Evolutionary conservation across 176 grass and related monocot species (phyloP), one percentile per base, ranked within the genome.

Genomic region (Bolboschoenus planiculmis): DNA sequence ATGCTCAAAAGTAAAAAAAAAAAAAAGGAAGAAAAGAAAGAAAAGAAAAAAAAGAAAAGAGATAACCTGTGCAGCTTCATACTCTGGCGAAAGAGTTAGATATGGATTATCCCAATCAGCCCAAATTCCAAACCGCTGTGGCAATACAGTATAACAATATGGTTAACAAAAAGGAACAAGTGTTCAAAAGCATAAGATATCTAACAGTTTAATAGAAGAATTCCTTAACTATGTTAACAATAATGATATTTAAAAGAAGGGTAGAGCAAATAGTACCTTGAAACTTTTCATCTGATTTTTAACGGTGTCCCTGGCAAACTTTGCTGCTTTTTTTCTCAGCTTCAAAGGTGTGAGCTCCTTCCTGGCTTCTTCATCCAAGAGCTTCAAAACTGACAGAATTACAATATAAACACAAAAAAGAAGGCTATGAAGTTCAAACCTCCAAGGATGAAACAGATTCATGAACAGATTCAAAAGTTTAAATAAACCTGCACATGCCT

Each of bases 31-130:
- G 7, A 40, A 6, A 40, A 1, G 7, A 40, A 40, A 40, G 39
- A 40, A 40, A 40, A 40, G 7, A 40, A 40, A 40, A 4, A 40
- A 27, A 79, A 76, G 71, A 37, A 44, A 85, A 78, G 78, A n/a
- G 61, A 85, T 80, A 87, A 97, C 95, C 95, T 98, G 95, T 88
- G 95, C 92, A 56, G 95, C 90, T 88, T 98, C 95, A 87, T 98
- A 98, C 80, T 98, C 95, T 40, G 92, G 95, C 24, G 65, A 92
- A 33, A 98, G 90, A 71, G 95, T 98, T 66, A 98, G 56, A 76
- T 98, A 98, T 79, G 95, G 95, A 44, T 88, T 89, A 24, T 87
- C 87, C 95, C 95, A 98, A 93, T 98, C 92, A 53, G 95, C 95
- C 95, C 92, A 98, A 84, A 98, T 85, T 83, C 95, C 95, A 66